Conservation (phyloP, 1,284 basidiomycete species). For the Marasmius tenuissimus region DNA sequence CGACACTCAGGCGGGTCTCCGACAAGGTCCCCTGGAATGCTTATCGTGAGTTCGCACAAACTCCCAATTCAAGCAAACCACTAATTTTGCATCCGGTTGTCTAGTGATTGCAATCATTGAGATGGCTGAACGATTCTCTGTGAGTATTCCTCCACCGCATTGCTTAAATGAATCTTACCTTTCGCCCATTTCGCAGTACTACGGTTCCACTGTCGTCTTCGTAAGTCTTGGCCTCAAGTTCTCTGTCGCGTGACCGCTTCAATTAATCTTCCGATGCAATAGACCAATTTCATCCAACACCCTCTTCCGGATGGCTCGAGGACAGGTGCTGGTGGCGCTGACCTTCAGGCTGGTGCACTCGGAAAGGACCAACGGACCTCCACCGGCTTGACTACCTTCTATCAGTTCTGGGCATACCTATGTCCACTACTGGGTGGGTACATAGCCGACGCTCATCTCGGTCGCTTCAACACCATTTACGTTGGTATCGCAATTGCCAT, state of each 20-base stretch:
- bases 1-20: slow-evolving; percentile 45
- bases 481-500: slow-evolving; percentile 6
- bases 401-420: slow-evolving; percentile 8
- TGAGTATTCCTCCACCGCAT: background rate
- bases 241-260: background rate
- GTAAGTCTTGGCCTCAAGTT: slow-evolving; percentile 36
- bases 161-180: no score
- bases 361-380: slow-evolving; percentile 63
- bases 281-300: slow-evolving; percentile 76
- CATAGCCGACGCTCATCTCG: slow-evolving; percentile 3
- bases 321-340: slow-evolving; percentile 60
- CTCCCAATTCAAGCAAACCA: no score
- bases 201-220: slow-evolving; percentile 68
- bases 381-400: slow-evolving; percentile 42
- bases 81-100: background rate
- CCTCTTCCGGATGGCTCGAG: slow-evolving; percentile 63
- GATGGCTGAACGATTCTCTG: slow-evolving; percentile 10
- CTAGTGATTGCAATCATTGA: slow-evolving; percentile 7
- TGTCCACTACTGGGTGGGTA: background rate
- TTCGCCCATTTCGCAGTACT: slow-evolving; percentile 33
- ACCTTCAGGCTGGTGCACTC: slow-evolving; percentile 69
- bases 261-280: background rate
- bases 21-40: slow-evolving; percentile 46
- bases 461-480: slow-evolving; percentile 8
- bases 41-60: background rate